Percentiles rank a stretch among this genome's conserved stretches.
Evolutionary conservation across 2,329 filamentous ascomycete species (phyloP).

Genomic region (Xylariaceae sp.): DNA sequence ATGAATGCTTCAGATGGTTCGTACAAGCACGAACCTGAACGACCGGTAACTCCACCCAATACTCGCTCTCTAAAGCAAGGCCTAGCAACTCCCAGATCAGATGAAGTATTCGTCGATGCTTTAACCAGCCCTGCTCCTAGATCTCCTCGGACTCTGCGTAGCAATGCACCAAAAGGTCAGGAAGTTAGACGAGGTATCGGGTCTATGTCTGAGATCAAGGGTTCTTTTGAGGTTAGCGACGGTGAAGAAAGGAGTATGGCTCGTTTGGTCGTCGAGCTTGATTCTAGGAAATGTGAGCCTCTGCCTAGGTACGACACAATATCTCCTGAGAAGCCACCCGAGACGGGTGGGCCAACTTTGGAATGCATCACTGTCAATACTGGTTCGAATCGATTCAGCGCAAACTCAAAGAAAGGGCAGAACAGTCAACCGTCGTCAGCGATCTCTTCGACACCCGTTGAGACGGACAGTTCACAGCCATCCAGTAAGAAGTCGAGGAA

Average conservation of each 20-base stretch:
- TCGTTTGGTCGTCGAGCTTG: conserved; percentile 53
- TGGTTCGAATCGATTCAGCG: conserved; percentile 5
- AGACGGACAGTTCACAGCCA: conserved; percentile 21
- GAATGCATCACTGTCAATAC: conserved; percentile 32
- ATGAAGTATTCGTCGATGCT: conserved; percentile 55
- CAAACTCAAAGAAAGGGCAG: conserved; percentile 15
- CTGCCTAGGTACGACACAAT: conserved; percentile 27
- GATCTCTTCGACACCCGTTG: conserved; percentile 16
- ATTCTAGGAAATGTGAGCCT: conserved; percentile 43
- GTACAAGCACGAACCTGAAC: background rate
- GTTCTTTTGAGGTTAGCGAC: conserved; percentile 39
- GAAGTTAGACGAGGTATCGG: conserved; percentile 1
- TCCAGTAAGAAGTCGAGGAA: conserved; percentile 28
- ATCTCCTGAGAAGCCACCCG: conserved; percentile 35
- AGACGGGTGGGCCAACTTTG: conserved; percentile 3
- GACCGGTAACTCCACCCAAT: conserved; percentile 21
- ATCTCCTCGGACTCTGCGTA: conserved; percentile 33
- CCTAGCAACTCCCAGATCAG: conserved; percentile 46
- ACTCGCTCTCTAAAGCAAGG: conserved; percentile 18
- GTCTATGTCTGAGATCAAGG: conserved; percentile 17
- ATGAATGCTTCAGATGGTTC: background rate
- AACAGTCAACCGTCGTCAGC: conserved; percentile 11
- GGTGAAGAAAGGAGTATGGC: conserved; percentile 52
- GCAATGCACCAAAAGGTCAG: conserved; percentile 6
- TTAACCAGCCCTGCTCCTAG: conserved; percentile 45